Evolutionary conservation across 805 yeast genomes (phyloP).

Genomic region (Saccharomycopsis capsularis): DNA sequence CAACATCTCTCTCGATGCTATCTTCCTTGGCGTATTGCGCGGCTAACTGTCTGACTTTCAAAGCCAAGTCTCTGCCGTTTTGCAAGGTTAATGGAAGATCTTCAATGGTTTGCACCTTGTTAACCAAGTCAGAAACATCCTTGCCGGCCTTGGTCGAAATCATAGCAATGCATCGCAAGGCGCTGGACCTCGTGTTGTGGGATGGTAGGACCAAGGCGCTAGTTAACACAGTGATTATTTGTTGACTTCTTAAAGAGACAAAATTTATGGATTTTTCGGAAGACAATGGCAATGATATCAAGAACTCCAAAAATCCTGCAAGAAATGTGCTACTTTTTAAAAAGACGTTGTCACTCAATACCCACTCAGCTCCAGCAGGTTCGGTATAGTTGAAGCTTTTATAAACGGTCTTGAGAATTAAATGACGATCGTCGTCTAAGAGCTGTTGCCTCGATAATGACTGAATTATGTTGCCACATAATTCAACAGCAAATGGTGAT

Average conservation of each 20-base stretch:
- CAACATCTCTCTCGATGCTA: slow-evolving; percentile 4
- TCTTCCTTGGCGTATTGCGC: slow-evolving; percentile 30
- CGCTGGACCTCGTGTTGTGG: slow-evolving; percentile 40
- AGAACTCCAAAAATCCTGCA: slow-evolving; percentile 23
- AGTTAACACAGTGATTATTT: slow-evolving; percentile 1
- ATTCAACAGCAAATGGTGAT: slow-evolving; percentile 34
- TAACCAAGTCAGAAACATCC: slow-evolving; percentile 36
- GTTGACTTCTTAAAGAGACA: slow-evolving; percentile 12
- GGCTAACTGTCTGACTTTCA: slow-evolving; percentile 58
- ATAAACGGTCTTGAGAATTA: slow-evolving; percentile 15
- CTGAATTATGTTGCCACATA: slow-evolving; percentile 35
- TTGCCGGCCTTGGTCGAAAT: slow-evolving; percentile 24
- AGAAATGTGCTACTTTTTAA: slow-evolving; percentile 26
- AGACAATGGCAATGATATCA: background rate
- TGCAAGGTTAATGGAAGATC: slow-evolving; percentile 62
- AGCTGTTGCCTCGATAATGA: slow-evolving; percentile 28
- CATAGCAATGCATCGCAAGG: slow-evolving; percentile 43
- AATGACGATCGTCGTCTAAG: slow-evolving; percentile 8
- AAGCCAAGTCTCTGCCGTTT: slow-evolving; percentile 66
- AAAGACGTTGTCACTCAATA: slow-evolving; percentile 33
- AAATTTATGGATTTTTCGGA: background rate
- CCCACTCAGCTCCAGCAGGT: slow-evolving; percentile 25
- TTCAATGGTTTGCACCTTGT: slow-evolving; percentile 55
- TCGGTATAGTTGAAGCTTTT: background rate
- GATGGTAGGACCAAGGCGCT: slow-evolving; percentile 42